Evolutionary conservation across 139 green algal species (phyloP).

Genomic region (Chlorella sorokiniana): DNA sequence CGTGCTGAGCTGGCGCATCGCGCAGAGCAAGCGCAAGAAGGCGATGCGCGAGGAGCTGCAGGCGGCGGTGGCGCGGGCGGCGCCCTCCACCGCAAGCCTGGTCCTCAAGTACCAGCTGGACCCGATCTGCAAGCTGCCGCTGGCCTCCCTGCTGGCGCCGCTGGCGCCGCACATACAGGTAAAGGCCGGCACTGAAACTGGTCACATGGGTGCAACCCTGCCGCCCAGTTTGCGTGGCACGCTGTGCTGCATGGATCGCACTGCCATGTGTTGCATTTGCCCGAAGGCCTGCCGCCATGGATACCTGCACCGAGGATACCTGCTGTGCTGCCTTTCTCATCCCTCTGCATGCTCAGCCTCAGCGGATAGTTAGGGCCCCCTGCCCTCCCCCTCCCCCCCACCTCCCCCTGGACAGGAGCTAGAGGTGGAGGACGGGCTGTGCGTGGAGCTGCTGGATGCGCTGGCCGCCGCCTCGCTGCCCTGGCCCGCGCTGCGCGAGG

Average conservation of each 20-base stretch:
- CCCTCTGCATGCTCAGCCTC: neutral
- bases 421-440: conserved; percentile 20
- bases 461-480: neutral
- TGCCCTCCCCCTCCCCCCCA: neutral
- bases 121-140: neutral
- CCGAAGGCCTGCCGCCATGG: no score
- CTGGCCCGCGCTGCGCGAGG: conserved; percentile 1
- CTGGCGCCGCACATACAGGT: conserved; percentile 13
- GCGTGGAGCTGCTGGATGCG: neutral
- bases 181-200: neutral
- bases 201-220: neutral
- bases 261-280: no score
- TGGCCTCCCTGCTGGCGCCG: conserved; percentile 7
- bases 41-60: neutral
- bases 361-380: neutral
- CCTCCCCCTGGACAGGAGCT: neutral
- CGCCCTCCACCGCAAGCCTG: conserved; percentile 2
- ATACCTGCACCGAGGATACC: no score
- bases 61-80: neutral
- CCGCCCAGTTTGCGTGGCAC: neutral
- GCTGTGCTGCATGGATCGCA: no score
- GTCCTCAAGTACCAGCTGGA: conserved; percentile 1
- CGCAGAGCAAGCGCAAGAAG: conserved; percentile 7
- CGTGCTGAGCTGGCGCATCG: conserved; percentile 1
- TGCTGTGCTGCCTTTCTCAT: no score